Conservation (phyloP, 1,139 yeast species). For the Wickerhamomyces sp. region DNA sequence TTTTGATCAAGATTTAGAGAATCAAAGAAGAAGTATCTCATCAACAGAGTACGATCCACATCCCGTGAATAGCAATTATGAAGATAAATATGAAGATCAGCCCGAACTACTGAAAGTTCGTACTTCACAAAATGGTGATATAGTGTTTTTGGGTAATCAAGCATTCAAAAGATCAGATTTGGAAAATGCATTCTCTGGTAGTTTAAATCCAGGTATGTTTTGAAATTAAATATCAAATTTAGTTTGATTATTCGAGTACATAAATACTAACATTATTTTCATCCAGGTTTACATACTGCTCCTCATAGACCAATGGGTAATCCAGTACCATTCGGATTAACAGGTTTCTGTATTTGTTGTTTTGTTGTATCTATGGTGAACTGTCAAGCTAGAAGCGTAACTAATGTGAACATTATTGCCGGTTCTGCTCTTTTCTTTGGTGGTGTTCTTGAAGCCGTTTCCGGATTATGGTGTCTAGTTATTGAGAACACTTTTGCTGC, state of each 20-base stretch:
- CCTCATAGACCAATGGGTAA: conserved; percentile 39
- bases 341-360: conserved; percentile 51
- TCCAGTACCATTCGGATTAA: conserved; percentile 61
- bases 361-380: conserved; percentile 43
- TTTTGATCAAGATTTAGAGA: conserved; percentile 9
- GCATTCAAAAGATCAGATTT: conserved; percentile 53
- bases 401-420: conserved; percentile 43
- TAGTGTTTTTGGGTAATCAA: conserved; percentile 50
- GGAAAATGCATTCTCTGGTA: conserved; percentile 55
- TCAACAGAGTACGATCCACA: conserved; percentile 6
- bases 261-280: too few relatives aligned
- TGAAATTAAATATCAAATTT: too few relatives aligned
- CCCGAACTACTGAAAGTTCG: conserved; percentile 14
- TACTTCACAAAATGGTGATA: conserved; percentile 30
- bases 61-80: neutral
- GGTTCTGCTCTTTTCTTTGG: conserved; percentile 57
- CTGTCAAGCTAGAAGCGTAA: conserved; percentile 50
- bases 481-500: conserved; percentile 66
- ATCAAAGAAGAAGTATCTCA: neutral
- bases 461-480: conserved; percentile 64
- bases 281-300: conserved; percentile 45
- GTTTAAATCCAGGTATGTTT: conserved; percentile 56
- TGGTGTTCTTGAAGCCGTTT: conserved; percentile 60
- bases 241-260: too few relatives aligned
- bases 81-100: conserved; percentile 2